A percentile compares a stretch with the other conserved stretches of the same genome.
These are phyloP conservation scores for Alternaria ventricosa DNA, from an alignment of 2,329 filamentous ascomycete genomes.

Conservation along the genomic window DNA sequence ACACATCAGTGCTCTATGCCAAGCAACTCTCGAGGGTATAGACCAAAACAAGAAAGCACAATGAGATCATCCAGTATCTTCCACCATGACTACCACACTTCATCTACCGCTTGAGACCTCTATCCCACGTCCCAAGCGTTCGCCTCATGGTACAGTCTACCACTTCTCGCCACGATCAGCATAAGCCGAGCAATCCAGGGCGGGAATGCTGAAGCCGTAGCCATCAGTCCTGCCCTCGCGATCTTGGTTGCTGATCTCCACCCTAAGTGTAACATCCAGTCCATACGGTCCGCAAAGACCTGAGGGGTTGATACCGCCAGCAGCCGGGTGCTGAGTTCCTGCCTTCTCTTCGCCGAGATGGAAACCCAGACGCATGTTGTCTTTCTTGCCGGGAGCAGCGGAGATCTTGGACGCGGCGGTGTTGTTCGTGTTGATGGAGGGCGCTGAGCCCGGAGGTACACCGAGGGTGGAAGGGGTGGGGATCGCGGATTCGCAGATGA, in stretches of 20 bases:
- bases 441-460: slow-evolving; percentile 25
- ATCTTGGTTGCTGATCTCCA: slow-evolving; percentile 56
- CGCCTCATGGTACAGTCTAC: slow-evolving; percentile 6
- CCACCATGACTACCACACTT: not conserved
- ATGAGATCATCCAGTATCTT: not conserved
- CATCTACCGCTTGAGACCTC: not conserved
- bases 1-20: not conserved
- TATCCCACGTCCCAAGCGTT: no score
- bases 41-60: not conserved
- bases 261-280: slow-evolving; percentile 56
- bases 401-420: slow-evolving; percentile 34
- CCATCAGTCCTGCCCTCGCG: slow-evolving; percentile 55
- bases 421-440: slow-evolving; percentile 33
- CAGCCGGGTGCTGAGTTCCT: slow-evolving; percentile 79
- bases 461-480: slow-evolving; percentile 25
- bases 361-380: slow-evolving; percentile 68
- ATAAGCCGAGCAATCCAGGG: slow-evolving; percentile 35
- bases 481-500: slow-evolving; percentile 61
- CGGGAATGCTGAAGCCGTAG: slow-evolving; percentile 59
- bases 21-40: slow-evolving; percentile 4
- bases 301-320: slow-evolving; percentile 53
- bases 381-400: slow-evolving; percentile 56
- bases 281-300: slow-evolving; percentile 54
- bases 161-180: slow-evolving; percentile 19
- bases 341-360: slow-evolving; percentile 78